These are phyloP conservation scores for Fraxinus cuspidata DNA, from an alignment of 257 asterid genomes.

Conservation along the genomic window DNA sequence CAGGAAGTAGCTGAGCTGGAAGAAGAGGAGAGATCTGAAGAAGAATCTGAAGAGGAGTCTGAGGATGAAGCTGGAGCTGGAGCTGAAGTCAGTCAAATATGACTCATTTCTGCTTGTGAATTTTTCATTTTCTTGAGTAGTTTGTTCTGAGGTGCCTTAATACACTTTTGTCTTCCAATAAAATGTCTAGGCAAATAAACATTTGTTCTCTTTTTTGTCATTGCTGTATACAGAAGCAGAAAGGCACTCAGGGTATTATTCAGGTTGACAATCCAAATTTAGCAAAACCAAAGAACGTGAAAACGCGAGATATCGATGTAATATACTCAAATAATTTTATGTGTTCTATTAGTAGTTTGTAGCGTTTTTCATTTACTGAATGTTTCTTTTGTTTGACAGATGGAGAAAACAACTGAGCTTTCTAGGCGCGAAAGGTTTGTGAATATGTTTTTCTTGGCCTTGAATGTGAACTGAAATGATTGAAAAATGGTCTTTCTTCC, in stretches of 20 bases:
- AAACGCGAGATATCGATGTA: constrained; percentile 87
- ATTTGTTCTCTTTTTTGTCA: background rate
- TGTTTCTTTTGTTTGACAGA: constrained; percentile 43
- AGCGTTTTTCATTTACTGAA: background rate
- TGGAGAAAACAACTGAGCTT: constrained; percentile 89
- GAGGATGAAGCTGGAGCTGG: constrained; percentile 30
- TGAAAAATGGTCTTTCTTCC: background rate
- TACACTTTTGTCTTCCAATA: background rate
- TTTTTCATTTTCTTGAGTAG: background rate
- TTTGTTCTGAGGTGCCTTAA: background rate
- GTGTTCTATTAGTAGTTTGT: background rate
- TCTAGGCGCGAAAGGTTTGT: constrained; percentile 88
- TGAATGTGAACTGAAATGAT: background rate
- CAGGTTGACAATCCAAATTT: constrained; percentile 83
- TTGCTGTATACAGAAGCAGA: constrained; percentile 59
- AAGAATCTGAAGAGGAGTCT: constrained; percentile 51
- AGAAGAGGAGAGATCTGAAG: constrained; percentile 49
- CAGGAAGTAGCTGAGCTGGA: constrained; percentile 43
- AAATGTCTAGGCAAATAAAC: constrained; percentile 4
- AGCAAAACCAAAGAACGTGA: constrained; percentile 75
- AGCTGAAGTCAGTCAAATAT: constrained; percentile 27
- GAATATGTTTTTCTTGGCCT: constrained; percentile 1
- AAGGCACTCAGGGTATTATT: constrained; percentile 81
- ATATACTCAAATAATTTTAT: constrained; percentile 20
- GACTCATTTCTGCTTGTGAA: background rate